Evolutionary conservation across 2,329 filamentous ascomycete genomes (phyloP), one percentile per base, ranked within the genome.

Genomic region (Neurospora crassa): DNA sequence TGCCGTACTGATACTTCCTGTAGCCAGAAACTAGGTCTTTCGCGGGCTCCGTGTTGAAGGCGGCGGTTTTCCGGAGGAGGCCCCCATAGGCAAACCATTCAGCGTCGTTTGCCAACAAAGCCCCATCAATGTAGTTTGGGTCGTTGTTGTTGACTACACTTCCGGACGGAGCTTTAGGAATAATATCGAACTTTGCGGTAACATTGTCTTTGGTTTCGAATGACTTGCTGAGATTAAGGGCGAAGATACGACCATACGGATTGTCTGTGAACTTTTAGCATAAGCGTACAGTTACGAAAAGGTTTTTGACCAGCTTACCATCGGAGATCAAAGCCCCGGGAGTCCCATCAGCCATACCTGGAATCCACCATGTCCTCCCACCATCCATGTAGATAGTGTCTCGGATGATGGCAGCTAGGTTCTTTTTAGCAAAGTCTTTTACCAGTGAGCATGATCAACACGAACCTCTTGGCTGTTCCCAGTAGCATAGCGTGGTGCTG

Each of bases 321-420:
- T 86, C 82, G 0, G 11, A 1, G 11, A 5, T 14, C 11, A 78
- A 73, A 1, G 68, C 0, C 0, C 76, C 79, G 63, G 75, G 75
- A 6, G 76, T 73, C 3, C 85, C 87, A 75, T 87, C 82, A 2
- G 81, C 78, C 78, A 87, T 75, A 12, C 84, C 84, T 2, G 83
- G 83, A 42, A 80, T 73, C 88, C 89, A 91, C 72, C 73, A 83
- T 12, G 90, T 78, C 59, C 77, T 73, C 3, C 90, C 90, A 45
- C 90, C 90, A 77, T 92, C 89, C 29, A 92, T 78, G 76, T 90
- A 92, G 18, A 91, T 80, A 1, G 85, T 89, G 75, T 92, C 88
- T 59, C 85, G 84, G 43, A 91, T 79, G 2, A 89, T 79, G 45
- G 85, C 84, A 73, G 84, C 89, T 90, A 75, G 37, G 14, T 43